phyloP scores from a whole-genome alignment of 306 rosid genomes.

The Gastrolobium villosum region DNA sequence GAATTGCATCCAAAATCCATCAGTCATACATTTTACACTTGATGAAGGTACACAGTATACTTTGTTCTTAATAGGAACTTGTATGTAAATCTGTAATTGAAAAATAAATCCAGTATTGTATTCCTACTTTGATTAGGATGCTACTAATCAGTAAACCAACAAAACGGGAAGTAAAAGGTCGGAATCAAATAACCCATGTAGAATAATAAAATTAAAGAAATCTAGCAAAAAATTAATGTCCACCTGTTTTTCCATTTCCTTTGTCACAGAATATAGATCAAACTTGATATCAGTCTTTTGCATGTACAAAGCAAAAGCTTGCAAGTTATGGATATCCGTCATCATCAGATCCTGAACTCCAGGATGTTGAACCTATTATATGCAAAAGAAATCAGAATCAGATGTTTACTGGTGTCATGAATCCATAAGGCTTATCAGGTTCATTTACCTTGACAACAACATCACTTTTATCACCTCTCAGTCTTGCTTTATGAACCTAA shows the following conservation, averaged over 20 bases:
- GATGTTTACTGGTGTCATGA: conserved; percentile 41
- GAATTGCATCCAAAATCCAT: conserved; percentile 41
- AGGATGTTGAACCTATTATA: conserved; percentile 93
- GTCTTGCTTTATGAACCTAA: conserved; percentile 91
- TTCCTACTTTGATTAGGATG: conserved; percentile 37
- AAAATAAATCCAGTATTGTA: conserved; percentile 31
- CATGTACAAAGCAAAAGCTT: conserved; percentile 90
- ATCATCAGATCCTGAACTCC: conserved; percentile 98
- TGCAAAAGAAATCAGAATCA: conserved; percentile 50
- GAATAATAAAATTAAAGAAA: conserved; percentile 15
- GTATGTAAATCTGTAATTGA: conserved; percentile 17
- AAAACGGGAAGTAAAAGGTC: conserved; percentile 8
- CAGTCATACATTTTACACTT: not conserved
- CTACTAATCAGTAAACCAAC: conserved; percentile 17
- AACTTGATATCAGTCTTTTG: conserved; percentile 96
- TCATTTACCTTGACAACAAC: conserved; percentile 91
- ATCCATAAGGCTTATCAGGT: conserved; percentile 21
- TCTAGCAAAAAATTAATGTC: conserved; percentile 39
- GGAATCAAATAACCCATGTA: conserved; percentile 34
- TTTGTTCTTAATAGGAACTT: conserved; percentile 40
- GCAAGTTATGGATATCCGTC: conserved; percentile 94
- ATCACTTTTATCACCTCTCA: conserved; percentile 77
- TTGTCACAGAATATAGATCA: conserved; percentile 90
- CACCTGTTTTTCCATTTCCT: conserved; percentile 98
- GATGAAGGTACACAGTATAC: not conserved